phyloP scores from a whole-genome alignment of 352 stramenopile species.

The Albugo laibachii region DNA sequence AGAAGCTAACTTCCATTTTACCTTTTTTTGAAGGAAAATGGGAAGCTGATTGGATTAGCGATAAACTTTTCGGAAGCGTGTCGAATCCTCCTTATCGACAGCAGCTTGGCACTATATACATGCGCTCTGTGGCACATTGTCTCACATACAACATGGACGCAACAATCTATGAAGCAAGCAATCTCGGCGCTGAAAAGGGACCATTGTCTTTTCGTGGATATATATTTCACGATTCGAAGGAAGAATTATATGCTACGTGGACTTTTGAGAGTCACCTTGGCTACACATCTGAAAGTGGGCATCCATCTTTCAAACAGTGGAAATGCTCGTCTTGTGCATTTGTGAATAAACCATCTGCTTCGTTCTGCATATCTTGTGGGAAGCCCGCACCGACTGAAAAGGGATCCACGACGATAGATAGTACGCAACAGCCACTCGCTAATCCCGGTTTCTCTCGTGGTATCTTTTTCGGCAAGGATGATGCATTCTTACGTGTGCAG shows the following conservation, averaged over 20 bases:
- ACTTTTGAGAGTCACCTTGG: slow-evolving; percentile 62
- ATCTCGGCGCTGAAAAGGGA: slow-evolving; percentile 15
- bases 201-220: slow-evolving; percentile 3
- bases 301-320: slow-evolving; percentile 18
- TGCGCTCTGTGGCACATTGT: no score
- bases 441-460: no score
- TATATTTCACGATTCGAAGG: slow-evolving; percentile 3
- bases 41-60: no score
- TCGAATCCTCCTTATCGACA: no score
- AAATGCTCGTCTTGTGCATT: slow-evolving; percentile 55
- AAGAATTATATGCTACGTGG: slow-evolving; percentile 14
- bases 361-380: slow-evolving; percentile 54
- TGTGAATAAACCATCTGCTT: slow-evolving; percentile 32
- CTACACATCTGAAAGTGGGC: slow-evolving; percentile 20
- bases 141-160: no score
- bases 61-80: no score
- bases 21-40: no score
- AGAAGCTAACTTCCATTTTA: no score
- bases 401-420: slow-evolving; percentile 10
- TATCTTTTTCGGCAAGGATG: no score
- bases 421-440: no score
- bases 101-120: no score
- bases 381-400: slow-evolving; percentile 24
- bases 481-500: slow-evolving; percentile 45
- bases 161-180: no score